Evolutionary conservation across 2,329 filamentous ascomycete genomes (phyloP).

Genomic region (Stachybotrys chlorohalonatus): DNA sequence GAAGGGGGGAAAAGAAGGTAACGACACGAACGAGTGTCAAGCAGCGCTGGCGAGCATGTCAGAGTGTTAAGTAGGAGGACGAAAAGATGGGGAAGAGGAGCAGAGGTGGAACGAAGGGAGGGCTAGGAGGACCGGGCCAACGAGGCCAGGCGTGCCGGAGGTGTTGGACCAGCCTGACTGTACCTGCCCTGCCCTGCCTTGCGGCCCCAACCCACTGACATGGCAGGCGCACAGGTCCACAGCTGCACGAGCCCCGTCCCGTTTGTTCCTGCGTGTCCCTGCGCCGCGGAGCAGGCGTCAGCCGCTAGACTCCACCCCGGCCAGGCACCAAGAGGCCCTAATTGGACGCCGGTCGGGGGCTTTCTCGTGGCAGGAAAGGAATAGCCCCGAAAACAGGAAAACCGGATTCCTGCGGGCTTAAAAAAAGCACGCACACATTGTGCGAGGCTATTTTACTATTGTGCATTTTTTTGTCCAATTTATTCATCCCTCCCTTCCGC

Average conservation of each 20-base stretch:
- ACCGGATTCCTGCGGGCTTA: background rate
- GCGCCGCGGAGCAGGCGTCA: background rate
- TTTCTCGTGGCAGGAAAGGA: background rate
- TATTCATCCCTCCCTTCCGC: background rate
- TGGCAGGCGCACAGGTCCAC: background rate
- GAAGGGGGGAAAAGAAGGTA: background rate
- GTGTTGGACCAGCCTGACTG: no score
- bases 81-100: background rate
- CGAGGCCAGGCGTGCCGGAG: background rate
- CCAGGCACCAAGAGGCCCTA: background rate
- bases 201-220: background rate
- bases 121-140: background rate
- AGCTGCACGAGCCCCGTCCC: background rate
- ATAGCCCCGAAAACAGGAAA: background rate
- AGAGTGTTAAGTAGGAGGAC: background rate
- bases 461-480: background rate
- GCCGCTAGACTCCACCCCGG: background rate
- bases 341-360: background rate
- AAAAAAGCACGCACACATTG: background rate
- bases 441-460: background rate
- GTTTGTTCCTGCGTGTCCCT: background rate
- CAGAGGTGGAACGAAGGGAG: background rate
- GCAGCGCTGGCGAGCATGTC: background rate
- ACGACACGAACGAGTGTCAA: background rate
- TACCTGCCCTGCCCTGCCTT: no score